Evolutionary conservation across 495 filamentous ascomycete species (phyloP).

Genomic region (Lepraria neglecta): DNA sequence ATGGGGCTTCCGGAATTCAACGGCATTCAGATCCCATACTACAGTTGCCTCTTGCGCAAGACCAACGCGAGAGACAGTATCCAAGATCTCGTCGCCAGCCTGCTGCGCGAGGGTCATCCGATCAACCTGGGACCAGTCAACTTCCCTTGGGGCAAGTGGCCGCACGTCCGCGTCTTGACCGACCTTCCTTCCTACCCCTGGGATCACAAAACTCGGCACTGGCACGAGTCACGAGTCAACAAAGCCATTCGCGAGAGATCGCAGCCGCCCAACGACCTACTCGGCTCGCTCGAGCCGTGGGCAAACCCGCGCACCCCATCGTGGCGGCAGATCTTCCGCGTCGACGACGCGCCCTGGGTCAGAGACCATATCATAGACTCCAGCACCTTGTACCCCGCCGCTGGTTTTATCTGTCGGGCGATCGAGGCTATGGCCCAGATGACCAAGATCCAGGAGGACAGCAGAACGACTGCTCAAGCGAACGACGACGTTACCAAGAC

Average conservation of each 20-base stretch:
- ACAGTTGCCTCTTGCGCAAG: too few species aligned
- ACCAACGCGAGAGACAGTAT: conserved; percentile 25
- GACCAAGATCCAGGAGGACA: too few species aligned
- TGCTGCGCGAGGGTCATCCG: conserved; percentile 29
- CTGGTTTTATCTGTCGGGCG: conserved; percentile 37
- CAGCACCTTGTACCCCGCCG: conserved; percentile 34
- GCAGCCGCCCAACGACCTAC: conserved; percentile 24
- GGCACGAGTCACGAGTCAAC: conserved; percentile 29
- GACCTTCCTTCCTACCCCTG: conserved; percentile 44
- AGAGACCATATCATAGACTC: conserved; percentile 33
- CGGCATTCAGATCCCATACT: conserved; percentile 32
- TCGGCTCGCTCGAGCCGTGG: conserved; percentile 26
- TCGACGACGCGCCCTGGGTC: conserved; percentile 36
- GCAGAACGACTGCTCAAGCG: too few species aligned
- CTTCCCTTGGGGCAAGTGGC: conserved; percentile 18
- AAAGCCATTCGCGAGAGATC: conserved; percentile 24
- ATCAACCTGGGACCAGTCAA: conserved; percentile 31
- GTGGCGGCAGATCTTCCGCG: conserved; percentile 32
- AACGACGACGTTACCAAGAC: too few species aligned
- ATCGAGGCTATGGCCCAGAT: conserved; percentile 36
- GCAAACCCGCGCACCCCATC: conserved; percentile 21
- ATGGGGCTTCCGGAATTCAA: conserved; percentile 13
- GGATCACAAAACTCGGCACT: conserved; percentile 36
- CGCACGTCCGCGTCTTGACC: conserved; percentile 21
- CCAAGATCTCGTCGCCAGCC: conserved; percentile 30